Conservation (phyloP, 139 green algal genomes). For the Chlamydomonas incerta region DNA sequence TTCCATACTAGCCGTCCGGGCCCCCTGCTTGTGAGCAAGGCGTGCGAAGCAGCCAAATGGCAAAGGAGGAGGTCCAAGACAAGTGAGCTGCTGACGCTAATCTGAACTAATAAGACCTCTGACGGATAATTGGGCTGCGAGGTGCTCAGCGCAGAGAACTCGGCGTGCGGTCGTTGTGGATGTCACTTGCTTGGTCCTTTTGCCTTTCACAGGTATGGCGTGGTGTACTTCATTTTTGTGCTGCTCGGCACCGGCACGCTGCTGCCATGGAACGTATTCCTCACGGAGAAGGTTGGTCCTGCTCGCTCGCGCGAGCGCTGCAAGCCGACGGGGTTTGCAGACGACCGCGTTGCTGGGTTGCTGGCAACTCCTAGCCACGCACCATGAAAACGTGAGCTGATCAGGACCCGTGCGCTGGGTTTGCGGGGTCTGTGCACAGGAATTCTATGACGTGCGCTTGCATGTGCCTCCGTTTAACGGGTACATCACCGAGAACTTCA, state of each 20-base stretch:
- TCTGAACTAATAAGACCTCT: background rate
- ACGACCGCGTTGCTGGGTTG: too few relatives aligned
- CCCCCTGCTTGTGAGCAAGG: too few relatives aligned
- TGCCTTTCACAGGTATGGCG: conserved; percentile 44
- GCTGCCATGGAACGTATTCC: conserved; percentile 63
- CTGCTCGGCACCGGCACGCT: conserved; percentile 54
- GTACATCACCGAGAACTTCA: conserved; percentile 64
- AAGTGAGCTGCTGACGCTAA: background rate
- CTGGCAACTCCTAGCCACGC: too few relatives aligned
- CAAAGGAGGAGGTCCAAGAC: conserved; percentile 41
- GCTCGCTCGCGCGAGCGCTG: background rate
- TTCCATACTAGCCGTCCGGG: too few relatives aligned
- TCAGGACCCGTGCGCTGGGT: too few relatives aligned
- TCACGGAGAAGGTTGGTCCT: conserved; percentile 53
- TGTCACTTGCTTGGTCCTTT: too few relatives aligned
- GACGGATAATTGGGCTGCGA: background rate
- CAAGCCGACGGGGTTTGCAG: background rate
- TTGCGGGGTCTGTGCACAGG: background rate
- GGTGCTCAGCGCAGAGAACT: background rate
- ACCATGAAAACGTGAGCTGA: too few relatives aligned
- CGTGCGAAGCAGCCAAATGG: background rate
- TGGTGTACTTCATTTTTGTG: conserved; percentile 64
- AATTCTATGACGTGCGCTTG: conserved; percentile 63
- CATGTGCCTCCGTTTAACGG: conserved; percentile 47
- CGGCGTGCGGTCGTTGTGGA: background rate